phyloP scores from a whole-genome alignment of 805 yeast species.

The Metschnikowia drakensbergensis region DNA sequence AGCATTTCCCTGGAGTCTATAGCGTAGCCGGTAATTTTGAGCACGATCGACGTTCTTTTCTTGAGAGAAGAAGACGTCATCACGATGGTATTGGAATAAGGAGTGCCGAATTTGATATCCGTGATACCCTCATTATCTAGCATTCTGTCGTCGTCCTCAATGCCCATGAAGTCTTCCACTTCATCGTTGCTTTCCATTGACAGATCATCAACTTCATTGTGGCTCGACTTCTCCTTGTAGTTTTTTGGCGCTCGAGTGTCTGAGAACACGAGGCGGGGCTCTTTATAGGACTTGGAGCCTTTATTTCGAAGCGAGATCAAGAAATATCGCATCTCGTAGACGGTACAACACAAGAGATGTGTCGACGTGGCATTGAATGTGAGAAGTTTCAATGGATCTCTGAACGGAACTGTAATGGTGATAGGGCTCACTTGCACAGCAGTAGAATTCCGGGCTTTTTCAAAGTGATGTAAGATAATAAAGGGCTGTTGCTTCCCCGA shows the following conservation, averaged over 20 bases:
- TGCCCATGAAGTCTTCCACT: slow-evolving; percentile 8
- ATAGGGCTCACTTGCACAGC: slow-evolving; percentile 48
- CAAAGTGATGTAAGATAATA: slow-evolving; percentile 52
- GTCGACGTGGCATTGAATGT: slow-evolving; percentile 70
- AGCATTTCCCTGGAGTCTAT: slow-evolving; percentile 33
- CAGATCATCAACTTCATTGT: slow-evolving; percentile 15
- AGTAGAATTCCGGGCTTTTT: slow-evolving; percentile 2
- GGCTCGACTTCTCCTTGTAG: slow-evolving; percentile 13
- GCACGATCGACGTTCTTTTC: slow-evolving; percentile 29
- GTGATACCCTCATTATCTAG: slow-evolving; percentile 90
- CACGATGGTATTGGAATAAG: slow-evolving; percentile 32
- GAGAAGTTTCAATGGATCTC: slow-evolving; percentile 76
- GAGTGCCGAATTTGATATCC: slow-evolving; percentile 54
- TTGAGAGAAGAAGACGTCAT: slow-evolving; percentile 38
- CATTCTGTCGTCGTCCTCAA: slow-evolving; percentile 26
- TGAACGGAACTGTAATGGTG: slow-evolving; percentile 76
- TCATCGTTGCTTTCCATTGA: slow-evolving; percentile 11
- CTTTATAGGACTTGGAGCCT: slow-evolving; percentile 35
- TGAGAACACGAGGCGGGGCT: slow-evolving; percentile 40
- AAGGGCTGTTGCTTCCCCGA: slow-evolving; percentile 74
- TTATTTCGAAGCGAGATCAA: slow-evolving; percentile 63
- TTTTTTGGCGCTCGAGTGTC: slow-evolving; percentile 18
- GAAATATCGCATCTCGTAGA: slow-evolving; percentile 73
- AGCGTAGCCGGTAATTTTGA: slow-evolving; percentile 41
- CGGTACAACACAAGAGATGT: slow-evolving; percentile 71